Evolutionary conservation across 2,329 filamentous ascomycete genomes (phyloP), one percentile per base, ranked within the genome.

Genomic region (Pseudophaeomoniella oleicola): DNA sequence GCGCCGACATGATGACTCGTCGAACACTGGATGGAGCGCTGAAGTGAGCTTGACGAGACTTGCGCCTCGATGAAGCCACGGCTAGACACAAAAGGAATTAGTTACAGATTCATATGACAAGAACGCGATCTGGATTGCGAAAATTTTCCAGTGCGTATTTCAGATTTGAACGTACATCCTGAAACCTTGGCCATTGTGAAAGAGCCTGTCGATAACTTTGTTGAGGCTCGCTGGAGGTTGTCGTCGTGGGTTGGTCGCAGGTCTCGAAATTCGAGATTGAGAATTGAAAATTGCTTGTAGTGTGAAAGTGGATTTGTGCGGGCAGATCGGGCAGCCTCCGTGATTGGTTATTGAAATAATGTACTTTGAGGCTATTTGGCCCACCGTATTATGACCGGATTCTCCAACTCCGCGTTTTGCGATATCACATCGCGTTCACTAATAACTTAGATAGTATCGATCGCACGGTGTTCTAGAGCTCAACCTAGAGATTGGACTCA

Each of bases 21-120:
- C 90, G 87, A 62, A 84, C 75, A 72, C 81, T 86, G 64, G 87
- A 94, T 54, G 87, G 86, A 52, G 90, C 90, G 64, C 75, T 72
- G 78, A 93, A 98, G 77, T 98, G 88, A 63, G 85, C 83, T 76
- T 94, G 94, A 69, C 90, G 85, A 71, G 85, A 90, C 85, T 98
- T 98, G 72, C 88, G 81, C 71, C 88, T 79, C 61, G 86, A 94
- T 67, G 83, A 84, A 66, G 56, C 52, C 46, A 62, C 43, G 42
- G 47, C 59, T 62, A 42, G 9, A 17, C 15, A 5, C 35, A 12
- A 22, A 17, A 37, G 22, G 19, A 41, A 17, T 31, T 22, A 31
- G 29, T 37, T 16, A 16, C 11, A n/a, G n/a, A n/a, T n/a, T n/a
- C n/a, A n/a, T n/a, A n/a, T n/a, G n/a, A n/a, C n/a, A 12, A 14